phyloP scores from a whole-genome alignment of 2,329 filamentous ascomycete genomes.

The Lachnellula subtilissima region DNA sequence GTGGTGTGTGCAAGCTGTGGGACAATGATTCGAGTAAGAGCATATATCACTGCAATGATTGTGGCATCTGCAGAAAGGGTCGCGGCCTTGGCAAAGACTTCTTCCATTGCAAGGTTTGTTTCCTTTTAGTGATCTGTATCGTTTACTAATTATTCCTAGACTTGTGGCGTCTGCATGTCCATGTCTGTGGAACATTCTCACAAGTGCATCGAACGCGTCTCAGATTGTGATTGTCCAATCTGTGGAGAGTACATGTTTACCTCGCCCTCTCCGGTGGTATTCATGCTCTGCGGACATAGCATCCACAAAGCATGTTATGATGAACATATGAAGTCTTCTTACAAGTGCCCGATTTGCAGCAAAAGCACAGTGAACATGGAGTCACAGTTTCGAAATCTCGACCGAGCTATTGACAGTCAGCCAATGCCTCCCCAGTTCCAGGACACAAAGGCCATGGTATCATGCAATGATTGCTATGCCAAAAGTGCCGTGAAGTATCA shows the following conservation, averaged over 20 bases:
- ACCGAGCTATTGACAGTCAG: constrained; percentile 79
- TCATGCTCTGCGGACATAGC: constrained; percentile 93
- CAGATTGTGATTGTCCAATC: constrained; percentile 93
- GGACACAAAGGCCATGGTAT: constrained; percentile 74
- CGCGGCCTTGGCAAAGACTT: constrained; percentile 93
- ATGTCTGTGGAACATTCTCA: constrained; percentile 81
- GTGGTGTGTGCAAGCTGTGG: constrained; percentile 92
- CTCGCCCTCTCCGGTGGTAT: constrained; percentile 80
- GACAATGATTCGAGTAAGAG: constrained; percentile 86
- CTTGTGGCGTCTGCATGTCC: constrained; percentile 89
- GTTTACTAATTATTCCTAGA: constrained; percentile 44
- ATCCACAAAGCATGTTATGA: constrained; percentile 89
- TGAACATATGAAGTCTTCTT: constrained; percentile 81
- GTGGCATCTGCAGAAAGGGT: constrained; percentile 89
- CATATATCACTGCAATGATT: constrained; percentile 95
- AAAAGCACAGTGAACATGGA: constrained; percentile 99
- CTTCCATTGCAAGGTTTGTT: constrained; percentile 87
- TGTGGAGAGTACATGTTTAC: constrained; percentile 97
- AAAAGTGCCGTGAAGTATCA: constrained; percentile 86
- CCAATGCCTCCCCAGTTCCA: constrained; percentile 86
- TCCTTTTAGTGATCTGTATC: background rate
- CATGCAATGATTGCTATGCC: constrained; percentile 92
- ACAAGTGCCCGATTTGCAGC: constrained; percentile 95
- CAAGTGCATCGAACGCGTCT: constrained; percentile 90
- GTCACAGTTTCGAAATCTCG: constrained; percentile 83